These are phyloP conservation scores for Cercospora sesami DNA, from an alignment of 2,329 filamentous ascomycete genomes.

Conservation along the genomic window DNA sequence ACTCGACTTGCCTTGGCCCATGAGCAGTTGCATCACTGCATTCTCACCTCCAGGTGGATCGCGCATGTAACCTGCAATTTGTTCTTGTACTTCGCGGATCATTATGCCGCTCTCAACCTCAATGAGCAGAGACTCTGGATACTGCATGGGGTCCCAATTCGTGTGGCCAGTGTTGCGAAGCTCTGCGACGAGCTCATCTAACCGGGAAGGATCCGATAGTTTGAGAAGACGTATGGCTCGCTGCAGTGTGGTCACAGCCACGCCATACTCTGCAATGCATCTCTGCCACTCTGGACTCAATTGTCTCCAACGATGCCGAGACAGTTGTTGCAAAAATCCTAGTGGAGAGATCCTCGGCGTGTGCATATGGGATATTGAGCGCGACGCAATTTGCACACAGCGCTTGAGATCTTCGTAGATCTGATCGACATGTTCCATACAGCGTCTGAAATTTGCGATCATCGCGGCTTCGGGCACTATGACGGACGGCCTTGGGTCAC, in stretches of 20 bases:
- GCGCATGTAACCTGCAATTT: conserved; percentile 63
- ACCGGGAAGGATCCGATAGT: not conserved
- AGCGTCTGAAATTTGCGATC: not conserved
- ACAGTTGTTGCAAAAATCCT: conserved; percentile 12
- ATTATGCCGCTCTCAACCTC: conserved; percentile 66
- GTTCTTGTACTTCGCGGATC: conserved; percentile 62
- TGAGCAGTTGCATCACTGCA: conserved; percentile 65
- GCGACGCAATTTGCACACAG: not conserved
- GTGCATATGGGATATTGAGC: not conserved
- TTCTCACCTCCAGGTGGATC: conserved; percentile 53
- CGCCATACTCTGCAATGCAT: conserved; percentile 47
- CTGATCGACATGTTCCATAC: not conserved
- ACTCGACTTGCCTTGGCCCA: conserved; percentile 70
- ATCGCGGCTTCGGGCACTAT: not conserved
- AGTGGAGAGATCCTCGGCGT: conserved; percentile 5
- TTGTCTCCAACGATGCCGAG: conserved; percentile 9
- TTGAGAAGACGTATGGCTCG: conserved; percentile 47
- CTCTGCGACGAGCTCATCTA: conserved; percentile 45
- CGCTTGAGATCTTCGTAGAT: not conserved
- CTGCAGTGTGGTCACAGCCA: conserved; percentile 50
- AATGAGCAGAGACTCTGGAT: conserved; percentile 65
- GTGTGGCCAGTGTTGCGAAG: conserved; percentile 51
- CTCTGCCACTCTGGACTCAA: conserved; percentile 7
- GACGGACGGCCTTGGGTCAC: not conserved
- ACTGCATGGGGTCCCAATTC: conserved; percentile 56